phyloP scores from a whole-genome alignment of 1,284 basidiomycete species.

The Grifola frondosa region DNA sequence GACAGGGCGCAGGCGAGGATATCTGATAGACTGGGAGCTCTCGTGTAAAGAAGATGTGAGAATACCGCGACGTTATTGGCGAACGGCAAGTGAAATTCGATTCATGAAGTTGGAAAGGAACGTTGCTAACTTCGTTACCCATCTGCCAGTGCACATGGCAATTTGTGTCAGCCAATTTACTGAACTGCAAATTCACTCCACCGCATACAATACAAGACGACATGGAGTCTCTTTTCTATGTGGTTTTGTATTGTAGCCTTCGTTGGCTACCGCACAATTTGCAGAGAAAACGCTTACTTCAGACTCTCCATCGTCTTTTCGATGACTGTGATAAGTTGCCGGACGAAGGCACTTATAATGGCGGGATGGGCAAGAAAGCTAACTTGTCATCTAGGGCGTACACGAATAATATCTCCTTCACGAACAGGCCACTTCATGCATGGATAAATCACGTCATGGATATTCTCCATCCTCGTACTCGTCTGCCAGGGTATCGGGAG shows the following conservation, averaged over 20 bases:
- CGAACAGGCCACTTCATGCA: too few relatives aligned
- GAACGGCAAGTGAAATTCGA: constrained; percentile 4
- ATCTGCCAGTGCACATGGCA: not conserved
- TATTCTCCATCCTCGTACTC: too few relatives aligned
- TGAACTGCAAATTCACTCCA: not conserved
- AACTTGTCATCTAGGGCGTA: too few relatives aligned
- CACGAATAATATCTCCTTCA: too few relatives aligned
- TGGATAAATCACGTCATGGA: too few relatives aligned
- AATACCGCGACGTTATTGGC: not conserved
- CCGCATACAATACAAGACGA: constrained; percentile 6
- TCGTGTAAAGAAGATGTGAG: not conserved
- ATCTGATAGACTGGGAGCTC: constrained; percentile 14
- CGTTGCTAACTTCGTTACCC: not conserved
- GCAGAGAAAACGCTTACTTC: not conserved
- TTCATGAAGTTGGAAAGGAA: not conserved
- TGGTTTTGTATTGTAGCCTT: constrained; percentile 8
- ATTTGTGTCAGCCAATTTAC: constrained; percentile 2
- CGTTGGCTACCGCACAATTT: not conserved
- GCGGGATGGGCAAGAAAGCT: too few relatives aligned
- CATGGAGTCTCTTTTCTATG: constrained; percentile 10
- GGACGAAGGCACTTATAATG: too few relatives aligned
- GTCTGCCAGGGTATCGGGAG: too few relatives aligned
- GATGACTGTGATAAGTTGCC: too few relatives aligned
- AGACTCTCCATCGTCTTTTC: too few relatives aligned
- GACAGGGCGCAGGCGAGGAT: not conserved